Conservation (phyloP, 805 yeast species). For the Yamadazyma sp. region DNA sequence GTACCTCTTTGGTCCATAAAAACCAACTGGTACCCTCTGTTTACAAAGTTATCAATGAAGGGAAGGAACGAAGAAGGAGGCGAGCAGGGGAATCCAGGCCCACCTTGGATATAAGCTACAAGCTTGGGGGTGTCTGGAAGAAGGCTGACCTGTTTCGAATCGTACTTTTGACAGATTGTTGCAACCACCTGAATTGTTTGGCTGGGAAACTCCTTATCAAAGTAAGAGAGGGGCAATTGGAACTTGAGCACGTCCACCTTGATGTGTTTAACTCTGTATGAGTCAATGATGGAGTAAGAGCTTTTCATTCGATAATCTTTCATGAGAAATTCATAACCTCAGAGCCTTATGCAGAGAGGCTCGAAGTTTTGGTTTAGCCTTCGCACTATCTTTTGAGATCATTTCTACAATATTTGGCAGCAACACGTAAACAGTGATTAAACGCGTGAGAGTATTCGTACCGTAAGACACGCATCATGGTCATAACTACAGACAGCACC, state of each 20-base stretch:
- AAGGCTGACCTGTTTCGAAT: constrained; percentile 14
- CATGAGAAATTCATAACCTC: too few relatives aligned
- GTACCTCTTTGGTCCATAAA: constrained; percentile 64
- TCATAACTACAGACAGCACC: not conserved
- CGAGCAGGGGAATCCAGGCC: constrained; percentile 51
- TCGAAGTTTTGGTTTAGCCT: too few relatives aligned
- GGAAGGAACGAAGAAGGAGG: constrained; percentile 39
- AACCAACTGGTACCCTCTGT: constrained; percentile 44
- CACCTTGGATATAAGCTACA: constrained; percentile 50
- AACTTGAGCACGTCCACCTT: constrained; percentile 23
- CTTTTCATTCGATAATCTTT: too few relatives aligned
- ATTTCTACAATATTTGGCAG: too few relatives aligned
- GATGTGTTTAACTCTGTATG: constrained; percentile 21
- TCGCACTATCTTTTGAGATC: too few relatives aligned
- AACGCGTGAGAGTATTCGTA: too few relatives aligned
- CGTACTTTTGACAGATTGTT: constrained; percentile 33
- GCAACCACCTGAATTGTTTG: constrained; percentile 26
- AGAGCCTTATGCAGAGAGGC: too few relatives aligned
- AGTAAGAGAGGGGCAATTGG: constrained; percentile 22
- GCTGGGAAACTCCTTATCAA: constrained; percentile 8
- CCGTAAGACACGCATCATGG: too few relatives aligned
- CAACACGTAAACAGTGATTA: too few relatives aligned
- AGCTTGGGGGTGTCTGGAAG: constrained; percentile 36
- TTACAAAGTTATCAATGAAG: constrained; percentile 21
- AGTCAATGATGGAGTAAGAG: constrained; percentile 20